A percentile compares a stretch with the other conserved stretches of the same genome.
Conservation (phyloP, 441 rosid genomes). For the Bruguiera hainesii region DNA sequence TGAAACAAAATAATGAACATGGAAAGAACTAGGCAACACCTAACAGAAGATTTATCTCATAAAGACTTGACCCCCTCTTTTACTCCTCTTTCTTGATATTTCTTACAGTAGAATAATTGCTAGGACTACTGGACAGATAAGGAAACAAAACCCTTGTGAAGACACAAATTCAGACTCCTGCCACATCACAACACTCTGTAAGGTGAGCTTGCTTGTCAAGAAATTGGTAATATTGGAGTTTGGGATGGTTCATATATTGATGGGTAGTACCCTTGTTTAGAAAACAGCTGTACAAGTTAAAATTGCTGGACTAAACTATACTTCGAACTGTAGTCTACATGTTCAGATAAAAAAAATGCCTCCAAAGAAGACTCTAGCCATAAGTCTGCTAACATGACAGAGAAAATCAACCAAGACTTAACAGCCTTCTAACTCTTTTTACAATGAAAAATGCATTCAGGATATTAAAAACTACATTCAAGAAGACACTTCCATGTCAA, state of each 20-base stretch:
- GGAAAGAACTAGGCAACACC: background rate
- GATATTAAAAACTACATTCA: background rate
- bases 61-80: background rate
- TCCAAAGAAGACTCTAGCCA: background rate
- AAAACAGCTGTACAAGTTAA: background rate
- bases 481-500: constrained; percentile 1
- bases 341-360: background rate
- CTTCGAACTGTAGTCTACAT: background rate
- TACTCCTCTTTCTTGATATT: background rate
- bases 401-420: background rate
- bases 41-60: background rate
- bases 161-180: background rate
- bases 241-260: background rate
- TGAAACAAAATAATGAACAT: background rate
- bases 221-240: background rate
- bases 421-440: background rate
- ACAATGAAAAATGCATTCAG: background rate
- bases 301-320: background rate
- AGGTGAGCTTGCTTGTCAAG: background rate
- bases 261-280: background rate
- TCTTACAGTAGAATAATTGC: background rate
- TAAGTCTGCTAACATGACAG: background rate
- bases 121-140: background rate
- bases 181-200: background rate
- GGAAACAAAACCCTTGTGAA: background rate